Percentiles rank a stretch among this genome's conserved stretches.
Evolutionary conservation across 2,329 filamentous ascomycete species (phyloP).

Genomic region (Aspergillus jensenii): DNA sequence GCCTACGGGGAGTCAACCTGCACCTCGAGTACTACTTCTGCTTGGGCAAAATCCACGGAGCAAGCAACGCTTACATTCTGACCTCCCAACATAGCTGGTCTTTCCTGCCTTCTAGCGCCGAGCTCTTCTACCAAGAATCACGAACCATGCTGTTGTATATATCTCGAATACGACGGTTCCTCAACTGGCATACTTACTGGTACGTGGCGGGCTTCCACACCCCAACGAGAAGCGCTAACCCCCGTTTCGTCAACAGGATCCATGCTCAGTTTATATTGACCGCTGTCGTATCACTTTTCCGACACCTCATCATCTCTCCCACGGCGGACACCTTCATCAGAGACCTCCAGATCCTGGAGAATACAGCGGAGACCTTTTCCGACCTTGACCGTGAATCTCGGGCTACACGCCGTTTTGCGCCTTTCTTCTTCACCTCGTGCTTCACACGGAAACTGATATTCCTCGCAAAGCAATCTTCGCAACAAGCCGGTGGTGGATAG

Average conservation of each 20-base stretch:
- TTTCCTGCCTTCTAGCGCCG: constrained; percentile 21
- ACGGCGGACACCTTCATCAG: constrained; percentile 11
- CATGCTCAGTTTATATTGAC: constrained; percentile 25
- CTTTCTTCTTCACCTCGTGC: constrained; percentile 20
- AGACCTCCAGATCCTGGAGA: constrained; percentile 21
- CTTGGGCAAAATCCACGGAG: constrained; percentile 25
- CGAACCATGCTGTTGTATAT: constrained; percentile 24
- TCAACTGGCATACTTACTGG: constrained; percentile 26
- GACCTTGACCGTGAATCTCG: constrained; percentile 10
- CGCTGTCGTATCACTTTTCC: constrained; percentile 22
- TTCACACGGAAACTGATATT: constrained; percentile 20
- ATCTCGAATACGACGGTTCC: constrained; percentile 16
- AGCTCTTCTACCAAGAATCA: constrained; percentile 23
- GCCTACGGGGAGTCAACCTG: constrained; percentile 24
- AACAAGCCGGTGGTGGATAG: not conserved
- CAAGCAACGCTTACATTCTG: constrained; percentile 9
- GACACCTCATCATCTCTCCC: constrained; percentile 20
- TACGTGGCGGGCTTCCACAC: not conserved
- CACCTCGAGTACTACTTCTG: constrained; percentile 28
- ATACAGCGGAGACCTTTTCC: constrained; percentile 15
- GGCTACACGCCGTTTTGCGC: constrained; percentile 17
- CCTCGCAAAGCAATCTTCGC: constrained; percentile 23
- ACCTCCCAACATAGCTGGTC: constrained; percentile 9
- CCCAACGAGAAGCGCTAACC: not conserved
- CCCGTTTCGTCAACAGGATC: constrained; percentile 16